phyloP scores from a whole-genome alignment of 352 stramenopile species.

The Phytophthora cactorum region DNA sequence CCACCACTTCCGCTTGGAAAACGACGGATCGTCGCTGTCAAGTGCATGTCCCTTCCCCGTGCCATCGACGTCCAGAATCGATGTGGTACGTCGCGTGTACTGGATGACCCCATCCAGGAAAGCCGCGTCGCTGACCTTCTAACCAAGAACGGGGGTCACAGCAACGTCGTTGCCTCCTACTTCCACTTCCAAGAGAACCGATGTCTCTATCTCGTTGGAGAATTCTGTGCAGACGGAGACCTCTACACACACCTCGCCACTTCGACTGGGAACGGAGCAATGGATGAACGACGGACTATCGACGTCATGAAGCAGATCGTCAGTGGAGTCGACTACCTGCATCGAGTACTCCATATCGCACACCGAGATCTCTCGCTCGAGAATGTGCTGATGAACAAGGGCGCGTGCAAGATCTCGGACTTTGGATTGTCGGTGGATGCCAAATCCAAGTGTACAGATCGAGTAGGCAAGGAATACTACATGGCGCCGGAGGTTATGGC shows the following conservation, averaged over 20 bases:
- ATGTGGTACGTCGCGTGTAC: neutral
- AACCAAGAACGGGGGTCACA: slow-evolving; percentile 10
- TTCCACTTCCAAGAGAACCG: slow-evolving; percentile 22
- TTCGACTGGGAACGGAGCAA: neutral
- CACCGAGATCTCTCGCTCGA: slow-evolving; percentile 96
- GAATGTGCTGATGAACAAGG: slow-evolving; percentile 92
- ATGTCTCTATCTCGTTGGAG: slow-evolving; percentile 36
- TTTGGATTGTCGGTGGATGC: slow-evolving; percentile 54
- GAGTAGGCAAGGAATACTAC: slow-evolving; percentile 93
- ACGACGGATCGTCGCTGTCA: slow-evolving; percentile 28
- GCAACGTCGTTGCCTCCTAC: slow-evolving; percentile 31
- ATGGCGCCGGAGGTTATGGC: slow-evolving; percentile 94
- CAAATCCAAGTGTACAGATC: slow-evolving; percentile 56
- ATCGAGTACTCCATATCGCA: slow-evolving; percentile 53
- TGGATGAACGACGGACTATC: slow-evolving; percentile 22
- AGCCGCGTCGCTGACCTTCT: slow-evolving; percentile 11
- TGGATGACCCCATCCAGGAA: slow-evolving; percentile 33
- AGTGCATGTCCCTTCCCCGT: slow-evolving; percentile 23
- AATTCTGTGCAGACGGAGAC: slow-evolving; percentile 51
- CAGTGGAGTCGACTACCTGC: slow-evolving; percentile 53
- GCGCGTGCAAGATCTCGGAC: slow-evolving; percentile 57
- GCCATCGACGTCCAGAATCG: neutral
- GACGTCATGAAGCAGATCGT: slow-evolving; percentile 37
- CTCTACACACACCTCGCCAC: slow-evolving; percentile 18
- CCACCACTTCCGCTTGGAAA: neutral